Base-by-base conservation (phyloP, 768 basidiomycete species). In the Melanogaster broomeanus region DNA sequence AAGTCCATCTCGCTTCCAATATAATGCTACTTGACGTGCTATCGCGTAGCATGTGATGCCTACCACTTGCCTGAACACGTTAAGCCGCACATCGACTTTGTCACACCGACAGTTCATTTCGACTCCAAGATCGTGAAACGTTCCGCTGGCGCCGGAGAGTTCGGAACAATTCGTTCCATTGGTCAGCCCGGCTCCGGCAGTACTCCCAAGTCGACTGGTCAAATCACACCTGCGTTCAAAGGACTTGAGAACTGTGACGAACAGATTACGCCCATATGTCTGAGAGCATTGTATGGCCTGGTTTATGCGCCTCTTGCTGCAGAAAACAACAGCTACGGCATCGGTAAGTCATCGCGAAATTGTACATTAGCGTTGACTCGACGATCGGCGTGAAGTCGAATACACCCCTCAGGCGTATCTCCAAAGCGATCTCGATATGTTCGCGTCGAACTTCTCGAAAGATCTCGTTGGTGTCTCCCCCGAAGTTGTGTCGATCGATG, bases 281-380 rank as follows among this genome's bases (percentile, higher is more conserved):
- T 86, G 52, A 66, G 77, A 34, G 72, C 70, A 9, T 60, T 86
- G 41, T 86, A 85, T 61, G 80, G 81, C 39, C 57, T 74, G 15
- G 34, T 65, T 18, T 83, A 82, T 53, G 71, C 73, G 2, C 80
- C 80, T 5, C 47, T 61, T 3, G 64, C 73, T 3, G 72, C 74
- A 0, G 57, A 60, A 8, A 64, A 56, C 47, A 85, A 84, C 63
- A 77, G 73, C 28, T 74, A 80, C 34, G 84, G 81, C 25, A 74
- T 84, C 74, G 55, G 55, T 56, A 38, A 22, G 61, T 53, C 35
- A 28, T 41, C 7, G 21, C 16, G 13, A 13, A 31, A 4, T 37
- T 8, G 30, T 37, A 27, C 46, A 45, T 19, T 38, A 52, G 33
- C 31, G 39, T 7, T 12, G 10, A n/a, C n/a, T 41, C 18, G 43